These are phyloP conservation scores for Prunus armeniaca DNA, from an alignment of 306 rosid species.

Conservation along the genomic window DNA sequence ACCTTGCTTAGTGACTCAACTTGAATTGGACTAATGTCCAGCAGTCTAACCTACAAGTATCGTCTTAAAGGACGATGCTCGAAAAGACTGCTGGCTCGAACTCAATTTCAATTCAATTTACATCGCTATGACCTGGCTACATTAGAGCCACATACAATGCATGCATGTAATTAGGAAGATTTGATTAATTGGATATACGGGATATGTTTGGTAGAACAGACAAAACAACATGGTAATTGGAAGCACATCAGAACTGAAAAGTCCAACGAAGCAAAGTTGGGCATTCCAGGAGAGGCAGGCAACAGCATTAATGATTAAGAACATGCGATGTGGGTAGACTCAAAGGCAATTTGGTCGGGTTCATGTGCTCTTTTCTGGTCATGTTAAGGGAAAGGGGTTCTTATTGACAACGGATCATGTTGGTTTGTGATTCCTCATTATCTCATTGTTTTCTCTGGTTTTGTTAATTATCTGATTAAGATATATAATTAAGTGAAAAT, in stretches of 20 bases:
- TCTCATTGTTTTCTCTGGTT: neutral
- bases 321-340: slow-evolving; percentile 25
- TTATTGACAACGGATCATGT: slow-evolving; percentile 17
- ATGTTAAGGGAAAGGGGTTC: neutral
- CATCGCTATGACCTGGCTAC: neutral
- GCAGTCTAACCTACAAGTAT: too few species aligned
- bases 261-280: neutral
- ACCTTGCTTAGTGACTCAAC: too few species aligned
- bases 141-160: neutral
- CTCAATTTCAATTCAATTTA: too few species aligned
- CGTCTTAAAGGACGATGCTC: too few species aligned
- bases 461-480: neutral
- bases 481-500: neutral
- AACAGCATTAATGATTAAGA: neutral
- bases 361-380: slow-evolving; percentile 24
- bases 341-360: slow-evolving; percentile 1
- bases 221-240: slow-evolving; percentile 5
- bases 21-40: too few species aligned
- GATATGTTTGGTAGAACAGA: neutral
- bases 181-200: neutral
- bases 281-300: slow-evolving; percentile 5
- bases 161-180: slow-evolving; percentile 7
- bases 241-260: neutral
- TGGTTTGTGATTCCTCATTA: slow-evolving; percentile 4
- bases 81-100: too few species aligned